These are phyloP conservation scores for Abortiporus biennis DNA, from an alignment of 1,284 basidiomycete species.

Conservation along the genomic window DNA sequence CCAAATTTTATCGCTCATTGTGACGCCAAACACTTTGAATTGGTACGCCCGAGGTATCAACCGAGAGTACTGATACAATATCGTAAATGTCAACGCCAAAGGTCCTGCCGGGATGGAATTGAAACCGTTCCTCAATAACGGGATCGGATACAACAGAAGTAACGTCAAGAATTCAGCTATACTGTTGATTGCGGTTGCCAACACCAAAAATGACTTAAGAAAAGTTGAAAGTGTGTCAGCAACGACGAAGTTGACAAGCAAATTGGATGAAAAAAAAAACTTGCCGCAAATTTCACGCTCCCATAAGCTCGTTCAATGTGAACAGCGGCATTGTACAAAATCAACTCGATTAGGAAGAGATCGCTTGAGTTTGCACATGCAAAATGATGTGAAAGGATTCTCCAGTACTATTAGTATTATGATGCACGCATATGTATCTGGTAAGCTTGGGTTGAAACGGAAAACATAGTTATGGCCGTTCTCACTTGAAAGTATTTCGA, in stretches of 20 bases:
- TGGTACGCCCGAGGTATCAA: slow-evolving; percentile 73
- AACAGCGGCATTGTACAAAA: slow-evolving; percentile 71
- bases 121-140: slow-evolving; percentile 34
- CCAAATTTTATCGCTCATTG: slow-evolving; percentile 71
- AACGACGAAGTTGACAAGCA: background rate
- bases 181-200: slow-evolving; percentile 62
- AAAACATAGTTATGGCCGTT: background rate
- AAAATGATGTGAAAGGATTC: slow-evolving; percentile 69
- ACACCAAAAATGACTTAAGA: slow-evolving; percentile 65
- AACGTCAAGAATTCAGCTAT: slow-evolving; percentile 61
- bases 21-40: slow-evolving; percentile 71
- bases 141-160: slow-evolving; percentile 53
- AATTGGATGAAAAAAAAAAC: slow-evolving; percentile 28
- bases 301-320: slow-evolving; percentile 85
- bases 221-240: slow-evolving; percentile 7
- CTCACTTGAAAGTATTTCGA: slow-evolving; percentile 34
- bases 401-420: slow-evolving; percentile 65
- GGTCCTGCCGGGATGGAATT: slow-evolving; percentile 76
- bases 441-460: background rate
- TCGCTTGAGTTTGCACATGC: slow-evolving; percentile 84
- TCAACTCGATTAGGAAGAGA: slow-evolving; percentile 69
- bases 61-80: slow-evolving; percentile 77
- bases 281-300: slow-evolving; percentile 82
- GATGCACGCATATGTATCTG: background rate
- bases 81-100: slow-evolving; percentile 62